Base-by-base conservation (phyloP, 1,284 basidiomycete genomes). In the Trichosporon sp. region DNA sequence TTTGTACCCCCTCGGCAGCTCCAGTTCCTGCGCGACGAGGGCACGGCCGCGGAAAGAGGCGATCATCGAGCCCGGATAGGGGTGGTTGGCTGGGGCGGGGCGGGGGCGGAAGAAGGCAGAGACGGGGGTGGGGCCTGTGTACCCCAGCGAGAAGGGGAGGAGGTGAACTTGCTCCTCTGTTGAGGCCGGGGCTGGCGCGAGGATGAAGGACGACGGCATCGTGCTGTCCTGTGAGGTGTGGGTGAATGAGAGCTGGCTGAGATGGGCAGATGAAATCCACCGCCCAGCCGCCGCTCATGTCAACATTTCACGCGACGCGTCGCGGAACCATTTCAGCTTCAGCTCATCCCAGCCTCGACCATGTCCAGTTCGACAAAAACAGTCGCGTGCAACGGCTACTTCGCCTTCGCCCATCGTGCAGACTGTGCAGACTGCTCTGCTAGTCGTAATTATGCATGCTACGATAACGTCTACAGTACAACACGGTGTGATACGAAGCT, bases 121-220 rank as follows among this genome's bases (percentile, higher is more conserved):
- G 31, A 78, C 67, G 7, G 71, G 64, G 19, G 70, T 65, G 1
- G 76, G 70, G 4, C 51, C 66, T 66, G 32, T 67, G 19, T 61
- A 77, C 32, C n/a, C 76, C 12, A 83, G 79, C 11, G 77, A 72
- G 73, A 83, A 81, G 7, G 81, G 81, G 35, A 83, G 76, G 70
- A 83, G 77, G 66, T 80, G 73, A n/a, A 81, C 75, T 26, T 26
- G 26, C 2, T 73, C n/a, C 2, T 63, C 64, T 3, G 73, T 59
- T 1, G 59, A 1, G 16, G 70, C 16, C 2, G 65, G 8, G 4
- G 46, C 43, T 1, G 69, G 35, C 16, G 68, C 67, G 35, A 74
- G 66, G 65, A 73, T 61, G 48, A 72, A 69, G 11, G 72, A 66
- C 31, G 69, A 68, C 74, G 71, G 70, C 16, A 66, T 66, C 1